Percentiles rank a stretch among this genome's conserved stretches.
Conservation (phyloP, 257 asterid species). For the Nicotiana otophora region DNA sequence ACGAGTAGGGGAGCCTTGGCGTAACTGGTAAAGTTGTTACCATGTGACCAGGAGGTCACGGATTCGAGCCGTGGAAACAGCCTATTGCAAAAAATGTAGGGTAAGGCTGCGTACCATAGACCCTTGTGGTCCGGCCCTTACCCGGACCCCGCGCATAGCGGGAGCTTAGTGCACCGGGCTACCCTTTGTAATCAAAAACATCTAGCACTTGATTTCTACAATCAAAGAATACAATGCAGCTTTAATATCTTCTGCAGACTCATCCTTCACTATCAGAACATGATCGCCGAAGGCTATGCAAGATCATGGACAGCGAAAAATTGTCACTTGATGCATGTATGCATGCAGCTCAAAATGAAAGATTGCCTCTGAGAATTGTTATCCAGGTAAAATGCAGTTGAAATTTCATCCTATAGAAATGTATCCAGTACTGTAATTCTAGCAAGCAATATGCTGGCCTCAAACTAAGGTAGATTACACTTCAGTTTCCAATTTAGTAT, state of each 20-base stretch:
- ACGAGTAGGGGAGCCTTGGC: too few relatives aligned
- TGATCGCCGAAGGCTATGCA: conserved; percentile 68
- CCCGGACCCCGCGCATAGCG: too few relatives aligned
- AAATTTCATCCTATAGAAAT: not conserved
- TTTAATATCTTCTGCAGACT: conserved; percentile 31
- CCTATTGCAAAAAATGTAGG: too few relatives aligned
- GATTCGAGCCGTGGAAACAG: too few relatives aligned
- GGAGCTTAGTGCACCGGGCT: too few relatives aligned
- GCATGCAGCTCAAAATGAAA: conserved; percentile 90
- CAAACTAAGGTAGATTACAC: not conserved
- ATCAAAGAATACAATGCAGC: not conserved
- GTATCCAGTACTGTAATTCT: not conserved
- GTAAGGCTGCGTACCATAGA: too few relatives aligned
- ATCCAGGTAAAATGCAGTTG: conserved; percentile 51
- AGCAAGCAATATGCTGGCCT: not conserved
- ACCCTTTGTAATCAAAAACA: not conserved
- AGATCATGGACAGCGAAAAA: conserved; percentile 71
- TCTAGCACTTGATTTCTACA: not conserved
- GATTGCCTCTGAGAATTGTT: conserved; percentile 72
- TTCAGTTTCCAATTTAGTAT: not conserved
- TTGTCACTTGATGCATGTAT: conserved; percentile 78
- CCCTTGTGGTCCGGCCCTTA: too few relatives aligned
- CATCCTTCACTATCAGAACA: conserved; percentile 71
- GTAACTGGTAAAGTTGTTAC: too few relatives aligned
- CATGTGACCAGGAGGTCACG: too few relatives aligned